A percentile compares a stretch with the other conserved stretches of the same genome.
phyloP scores from a whole-genome alignment of 192 early-diverging fungal genomes.

The Backusella westeae region DNA sequence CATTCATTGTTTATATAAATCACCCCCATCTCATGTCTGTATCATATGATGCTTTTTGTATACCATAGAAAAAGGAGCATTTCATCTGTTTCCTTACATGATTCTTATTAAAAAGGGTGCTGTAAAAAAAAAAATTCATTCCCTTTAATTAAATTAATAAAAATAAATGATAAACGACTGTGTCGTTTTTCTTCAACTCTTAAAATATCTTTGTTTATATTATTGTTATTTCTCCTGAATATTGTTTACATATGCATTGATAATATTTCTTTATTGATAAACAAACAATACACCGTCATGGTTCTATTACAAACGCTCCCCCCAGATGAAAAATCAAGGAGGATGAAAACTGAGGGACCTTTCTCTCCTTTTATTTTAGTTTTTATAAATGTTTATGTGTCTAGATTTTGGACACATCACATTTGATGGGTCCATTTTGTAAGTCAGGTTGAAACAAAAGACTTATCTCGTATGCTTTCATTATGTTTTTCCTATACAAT shows the following conservation, averaged over 20 bases:
- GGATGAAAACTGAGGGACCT: no score
- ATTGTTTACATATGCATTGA: background rate
- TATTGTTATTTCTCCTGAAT: background rate
- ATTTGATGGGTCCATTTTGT: no score
- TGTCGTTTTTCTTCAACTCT: background rate
- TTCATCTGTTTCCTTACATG: background rate
- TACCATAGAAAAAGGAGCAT: background rate
- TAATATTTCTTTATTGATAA: background rate
- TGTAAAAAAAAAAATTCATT: background rate
- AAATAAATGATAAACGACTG: background rate
- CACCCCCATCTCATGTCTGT: background rate
- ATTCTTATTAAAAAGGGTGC: background rate
- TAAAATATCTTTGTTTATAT: background rate
- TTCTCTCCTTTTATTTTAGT: no score
- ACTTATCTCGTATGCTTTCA: no score
- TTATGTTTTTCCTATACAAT: no score
- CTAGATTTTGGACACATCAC: no score
- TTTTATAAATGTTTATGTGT: no score
- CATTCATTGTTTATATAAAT: background rate
- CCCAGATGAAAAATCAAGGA: no score
- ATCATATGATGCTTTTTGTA: slow-evolving; percentile 1
- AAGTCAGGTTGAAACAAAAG: no score
- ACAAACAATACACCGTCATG: no score
- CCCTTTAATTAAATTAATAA: background rate
- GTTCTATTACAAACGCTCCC: no score